Evolutionary conservation across 2,329 filamentous ascomycete species (phyloP).

Genomic region (Fusarium nodosum): DNA sequence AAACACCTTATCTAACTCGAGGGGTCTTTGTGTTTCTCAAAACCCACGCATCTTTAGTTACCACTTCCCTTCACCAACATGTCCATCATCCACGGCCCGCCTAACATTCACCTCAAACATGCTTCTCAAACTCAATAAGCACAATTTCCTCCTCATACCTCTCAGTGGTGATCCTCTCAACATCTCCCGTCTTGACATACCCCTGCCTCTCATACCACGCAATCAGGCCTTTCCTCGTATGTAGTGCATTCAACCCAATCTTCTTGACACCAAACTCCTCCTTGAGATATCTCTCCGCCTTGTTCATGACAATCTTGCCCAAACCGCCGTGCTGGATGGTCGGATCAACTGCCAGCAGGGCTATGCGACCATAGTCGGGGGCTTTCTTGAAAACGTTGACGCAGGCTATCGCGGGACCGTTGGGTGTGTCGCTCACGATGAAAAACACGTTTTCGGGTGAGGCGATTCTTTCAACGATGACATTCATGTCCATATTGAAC

Average conservation of each 20-base stretch:
- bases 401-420: slow-evolving; percentile 46
- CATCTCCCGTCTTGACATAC: slow-evolving; percentile 54
- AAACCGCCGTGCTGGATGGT: slow-evolving; percentile 51
- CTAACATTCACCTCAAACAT: not conserved
- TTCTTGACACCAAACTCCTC: slow-evolving; percentile 47
- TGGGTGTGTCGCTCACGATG: slow-evolving; percentile 43
- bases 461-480: slow-evolving; percentile 67
- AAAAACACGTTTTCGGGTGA: slow-evolving; percentile 50
- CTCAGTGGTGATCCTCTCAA: slow-evolving; percentile 52
- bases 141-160: slow-evolving; percentile 45
- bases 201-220: slow-evolving; percentile 56
- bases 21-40: not conserved
- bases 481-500: slow-evolving; percentile 77
- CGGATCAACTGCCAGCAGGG: slow-evolving; percentile 55
- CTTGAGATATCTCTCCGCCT: slow-evolving; percentile 52
- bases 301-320: slow-evolving; percentile 52
- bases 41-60: too few species aligned
- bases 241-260: slow-evolving; percentile 54
- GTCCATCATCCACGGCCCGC: not conserved
- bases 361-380: slow-evolving; percentile 49
- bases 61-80: too few species aligned
- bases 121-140: slow-evolving; percentile 56
- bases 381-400: slow-evolving; percentile 49
- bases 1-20: not conserved
- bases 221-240: slow-evolving; percentile 52